A percentile compares a stretch with the other conserved stretches of the same genome.
Conservation (phyloP, 257 asterid genomes). For the Agastache rugosa region DNA sequence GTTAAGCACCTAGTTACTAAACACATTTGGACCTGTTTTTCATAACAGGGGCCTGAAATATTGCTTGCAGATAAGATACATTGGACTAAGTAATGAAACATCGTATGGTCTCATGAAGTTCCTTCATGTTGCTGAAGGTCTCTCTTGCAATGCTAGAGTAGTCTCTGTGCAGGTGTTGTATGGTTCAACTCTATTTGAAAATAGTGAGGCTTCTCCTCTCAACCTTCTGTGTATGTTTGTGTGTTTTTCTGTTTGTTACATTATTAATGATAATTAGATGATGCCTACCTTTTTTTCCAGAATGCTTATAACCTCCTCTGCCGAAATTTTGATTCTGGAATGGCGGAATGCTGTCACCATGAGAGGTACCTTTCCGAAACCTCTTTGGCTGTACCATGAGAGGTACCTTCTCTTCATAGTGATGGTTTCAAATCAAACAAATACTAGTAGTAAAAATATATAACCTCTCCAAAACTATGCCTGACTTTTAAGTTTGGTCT, state of each 20-base stretch:
- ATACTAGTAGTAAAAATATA: neutral
- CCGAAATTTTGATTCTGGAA: constrained; percentile 80
- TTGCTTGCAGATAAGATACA: constrained; percentile 72
- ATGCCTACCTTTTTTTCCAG: constrained; percentile 47
- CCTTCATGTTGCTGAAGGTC: constrained; percentile 58
- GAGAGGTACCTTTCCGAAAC: constrained; percentile 68
- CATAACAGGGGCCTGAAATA: constrained; percentile 26
- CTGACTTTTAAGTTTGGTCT: neutral
- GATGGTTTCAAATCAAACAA: neutral
- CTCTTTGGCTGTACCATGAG: constrained; percentile 55
- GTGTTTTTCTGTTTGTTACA: neutral
- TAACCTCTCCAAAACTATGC: neutral
- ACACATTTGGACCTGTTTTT: constrained; percentile 23
- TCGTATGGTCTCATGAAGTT: constrained; percentile 94
- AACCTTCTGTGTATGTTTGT: neutral
- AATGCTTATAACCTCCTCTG: constrained; percentile 83
- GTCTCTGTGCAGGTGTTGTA: constrained; percentile 82
- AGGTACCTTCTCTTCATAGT: constrained; percentile 53
- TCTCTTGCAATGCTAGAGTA: constrained; percentile 57
- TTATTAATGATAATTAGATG: neutral
- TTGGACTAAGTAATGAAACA: constrained; percentile 93
- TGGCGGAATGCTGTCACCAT: constrained; percentile 96
- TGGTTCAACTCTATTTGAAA: constrained; percentile 38
- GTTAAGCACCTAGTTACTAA: constrained; percentile 15
- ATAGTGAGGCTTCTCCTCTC: constrained; percentile 42